Percentiles rank a stretch among this genome's conserved stretches.
These are phyloP conservation scores for Penicillium chermesinum DNA, from an alignment of 495 filamentous ascomycete genomes.

Conservation along the genomic window DNA sequence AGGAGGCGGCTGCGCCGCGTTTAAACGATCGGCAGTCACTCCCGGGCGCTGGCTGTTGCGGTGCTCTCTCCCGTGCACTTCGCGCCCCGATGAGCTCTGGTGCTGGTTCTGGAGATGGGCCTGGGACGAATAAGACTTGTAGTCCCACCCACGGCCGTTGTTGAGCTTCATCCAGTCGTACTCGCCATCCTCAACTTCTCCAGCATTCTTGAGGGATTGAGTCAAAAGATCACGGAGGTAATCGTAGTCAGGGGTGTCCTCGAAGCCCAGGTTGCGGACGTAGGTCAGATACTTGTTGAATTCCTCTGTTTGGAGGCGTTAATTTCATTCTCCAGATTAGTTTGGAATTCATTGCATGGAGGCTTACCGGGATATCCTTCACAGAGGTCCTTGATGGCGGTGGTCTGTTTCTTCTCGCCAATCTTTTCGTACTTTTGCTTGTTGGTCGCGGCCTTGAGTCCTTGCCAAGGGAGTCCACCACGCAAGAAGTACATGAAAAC, in stretches of 20 bases:
- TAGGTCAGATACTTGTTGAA: constrained; percentile 97
- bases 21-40: constrained; percentile 88
- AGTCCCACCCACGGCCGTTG: constrained; percentile 93
- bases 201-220: constrained; percentile 88
- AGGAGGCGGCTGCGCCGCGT: constrained; percentile 88
- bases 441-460: constrained; percentile 97
- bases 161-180: constrained; percentile 99
- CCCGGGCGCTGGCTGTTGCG: constrained; percentile 57
- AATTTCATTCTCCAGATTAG: no score
- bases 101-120: constrained; percentile 69
- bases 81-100: constrained; percentile 71
- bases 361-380: constrained; percentile 78
- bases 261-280: constrained; percentile 95
- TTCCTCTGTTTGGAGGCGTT: constrained; percentile 56
- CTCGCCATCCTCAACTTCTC: constrained; percentile 95
- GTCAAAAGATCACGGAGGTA: constrained; percentile 95
- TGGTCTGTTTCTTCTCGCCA: constrained; percentile 99
- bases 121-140: constrained; percentile 78
- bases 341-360: no score
- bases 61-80: constrained; percentile 63
- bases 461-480: constrained; percentile 96
- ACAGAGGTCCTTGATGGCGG: constrained; percentile 92
- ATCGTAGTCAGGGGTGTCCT: constrained; percentile 98
- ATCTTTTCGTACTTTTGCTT: constrained; percentile 99
- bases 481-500: constrained; percentile 99